phyloP scores from a whole-genome alignment of 306 rosid genomes.

The Vachellia pachyceras region DNA sequence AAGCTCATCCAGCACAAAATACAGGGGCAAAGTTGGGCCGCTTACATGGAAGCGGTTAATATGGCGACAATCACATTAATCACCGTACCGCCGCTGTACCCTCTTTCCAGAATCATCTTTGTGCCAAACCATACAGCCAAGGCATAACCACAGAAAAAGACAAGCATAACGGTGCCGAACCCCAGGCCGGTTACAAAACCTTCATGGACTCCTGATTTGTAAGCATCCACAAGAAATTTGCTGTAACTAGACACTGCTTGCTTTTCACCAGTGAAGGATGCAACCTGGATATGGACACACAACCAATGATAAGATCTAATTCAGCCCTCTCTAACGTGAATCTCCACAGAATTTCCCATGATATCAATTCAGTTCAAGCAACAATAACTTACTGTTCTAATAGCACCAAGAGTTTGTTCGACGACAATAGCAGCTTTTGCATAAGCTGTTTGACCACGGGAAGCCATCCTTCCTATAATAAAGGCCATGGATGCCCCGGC shows the following conservation, averaged over 20 bases:
- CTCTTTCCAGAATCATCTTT: conserved; percentile 65
- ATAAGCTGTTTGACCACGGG: conserved; percentile 70
- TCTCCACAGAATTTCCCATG: neutral
- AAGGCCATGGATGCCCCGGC: conserved; percentile 62
- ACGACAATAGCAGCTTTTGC: conserved; percentile 73
- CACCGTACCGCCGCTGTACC: conserved; percentile 70
- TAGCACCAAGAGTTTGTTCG: conserved; percentile 80
- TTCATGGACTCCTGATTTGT: conserved; percentile 71
- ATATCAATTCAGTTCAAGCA: too few relatives aligned
- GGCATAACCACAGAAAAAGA: conserved; percentile 62
- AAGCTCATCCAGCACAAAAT: neutral
- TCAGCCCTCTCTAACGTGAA: neutral
- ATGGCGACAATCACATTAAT: conserved; percentile 68
- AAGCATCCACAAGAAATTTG: conserved; percentile 62
- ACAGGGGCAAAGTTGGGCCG: neutral
- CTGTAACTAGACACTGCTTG: conserved; percentile 62
- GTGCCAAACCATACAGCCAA: conserved; percentile 82
- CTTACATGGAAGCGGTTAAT: conserved; percentile 79
- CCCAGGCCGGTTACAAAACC: conserved; percentile 67
- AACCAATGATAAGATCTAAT: neutral
- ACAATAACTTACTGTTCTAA: conserved; percentile 66
- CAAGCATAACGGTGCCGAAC: conserved; percentile 53
- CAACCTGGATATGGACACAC: conserved; percentile 52
- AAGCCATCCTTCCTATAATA: conserved; percentile 56
- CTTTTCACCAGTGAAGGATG: conserved; percentile 81